These are phyloP conservation scores for Rhynchosporium graminicola DNA, from an alignment of 2,329 filamentous ascomycete species.

Conservation along the genomic window DNA sequence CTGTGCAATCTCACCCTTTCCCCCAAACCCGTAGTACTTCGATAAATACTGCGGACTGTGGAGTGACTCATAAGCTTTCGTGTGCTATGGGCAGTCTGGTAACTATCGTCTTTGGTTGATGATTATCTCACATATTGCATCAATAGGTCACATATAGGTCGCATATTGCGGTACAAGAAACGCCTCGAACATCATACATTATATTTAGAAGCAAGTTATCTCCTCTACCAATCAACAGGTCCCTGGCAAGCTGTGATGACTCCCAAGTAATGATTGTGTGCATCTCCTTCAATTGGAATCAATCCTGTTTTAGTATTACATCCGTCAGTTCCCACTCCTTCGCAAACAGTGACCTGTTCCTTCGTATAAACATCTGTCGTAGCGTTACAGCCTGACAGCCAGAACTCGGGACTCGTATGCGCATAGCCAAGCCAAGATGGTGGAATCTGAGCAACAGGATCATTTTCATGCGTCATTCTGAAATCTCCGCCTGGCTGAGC, in stretches of 20 bases:
- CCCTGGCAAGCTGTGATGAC: constrained; percentile 45
- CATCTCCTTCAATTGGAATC: constrained; percentile 40
- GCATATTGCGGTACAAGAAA: too few species aligned
- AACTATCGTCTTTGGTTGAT: too few species aligned
- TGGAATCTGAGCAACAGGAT: constrained; percentile 69
- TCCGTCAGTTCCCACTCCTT: constrained; percentile 48
- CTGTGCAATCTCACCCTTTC: background rate
- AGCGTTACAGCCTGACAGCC: constrained; percentile 48
- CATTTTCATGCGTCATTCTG: constrained; percentile 66
- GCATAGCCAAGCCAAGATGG: constrained; percentile 61
- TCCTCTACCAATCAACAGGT: constrained; percentile 11
- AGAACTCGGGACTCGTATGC: constrained; percentile 71
- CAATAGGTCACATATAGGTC: too few species aligned
- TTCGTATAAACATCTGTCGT: constrained; percentile 44
- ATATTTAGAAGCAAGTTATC: background rate
- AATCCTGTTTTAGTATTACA: constrained; percentile 55
- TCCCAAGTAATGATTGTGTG: constrained; percentile 54
- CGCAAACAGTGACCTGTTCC: constrained; percentile 49
- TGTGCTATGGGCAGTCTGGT: too few species aligned
- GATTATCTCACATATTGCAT: too few species aligned
- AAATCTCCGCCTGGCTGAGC: constrained; percentile 47
- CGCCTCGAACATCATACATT: background rate
- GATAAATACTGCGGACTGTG: background rate
- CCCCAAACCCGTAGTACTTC: too few species aligned
- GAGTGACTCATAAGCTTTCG: too few species aligned